These are phyloP conservation scores for Trametes versicolor DNA, from an alignment of 1,284 basidiomycete genomes.

Conservation along the genomic window DNA sequence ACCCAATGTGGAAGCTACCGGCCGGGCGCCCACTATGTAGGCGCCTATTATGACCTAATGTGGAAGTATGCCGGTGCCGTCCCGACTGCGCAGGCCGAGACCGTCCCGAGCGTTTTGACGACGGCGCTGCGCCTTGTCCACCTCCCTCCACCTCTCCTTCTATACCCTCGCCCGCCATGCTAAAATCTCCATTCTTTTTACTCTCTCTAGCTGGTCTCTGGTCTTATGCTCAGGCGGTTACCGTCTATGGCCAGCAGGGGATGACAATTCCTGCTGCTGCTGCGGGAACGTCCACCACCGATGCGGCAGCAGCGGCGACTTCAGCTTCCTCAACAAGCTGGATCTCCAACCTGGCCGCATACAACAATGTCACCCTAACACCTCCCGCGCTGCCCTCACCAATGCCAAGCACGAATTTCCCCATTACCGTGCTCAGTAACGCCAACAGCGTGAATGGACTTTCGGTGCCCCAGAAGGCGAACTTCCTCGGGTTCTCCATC, in stretches of 20 bases:
- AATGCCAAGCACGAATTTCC: conserved; percentile 36
- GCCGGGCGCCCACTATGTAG: neutral
- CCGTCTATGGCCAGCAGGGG: conserved; percentile 36
- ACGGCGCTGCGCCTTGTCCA: neutral
- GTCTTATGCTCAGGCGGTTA: conserved; percentile 29
- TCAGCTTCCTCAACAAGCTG: conserved; percentile 18
- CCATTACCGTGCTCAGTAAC: conserved; percentile 37
- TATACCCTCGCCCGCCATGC: conserved; percentile 26
- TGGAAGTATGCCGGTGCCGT: neutral
- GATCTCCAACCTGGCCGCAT: conserved; percentile 33
- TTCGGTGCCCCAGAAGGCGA: conserved; percentile 66
- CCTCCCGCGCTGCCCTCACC: conserved; percentile 34
- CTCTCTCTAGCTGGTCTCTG: conserved; percentile 26
- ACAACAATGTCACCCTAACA: conserved; percentile 37
- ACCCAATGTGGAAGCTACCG: neutral
- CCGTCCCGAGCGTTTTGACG: neutral
- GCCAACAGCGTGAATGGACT: conserved; percentile 43
- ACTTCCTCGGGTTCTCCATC: conserved; percentile 76
- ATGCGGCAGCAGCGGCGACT: conserved; percentile 17
- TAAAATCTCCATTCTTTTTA: conserved; percentile 31
- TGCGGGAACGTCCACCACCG: conserved; percentile 18
- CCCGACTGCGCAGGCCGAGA: conserved; percentile 13
- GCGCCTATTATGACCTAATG: neutral
- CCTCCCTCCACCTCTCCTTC: conserved; percentile 14
- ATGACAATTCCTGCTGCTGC: conserved; percentile 29